These are phyloP conservation scores for Viola odorata DNA, from an alignment of 345 rosid genomes.

Conservation along the genomic window DNA sequence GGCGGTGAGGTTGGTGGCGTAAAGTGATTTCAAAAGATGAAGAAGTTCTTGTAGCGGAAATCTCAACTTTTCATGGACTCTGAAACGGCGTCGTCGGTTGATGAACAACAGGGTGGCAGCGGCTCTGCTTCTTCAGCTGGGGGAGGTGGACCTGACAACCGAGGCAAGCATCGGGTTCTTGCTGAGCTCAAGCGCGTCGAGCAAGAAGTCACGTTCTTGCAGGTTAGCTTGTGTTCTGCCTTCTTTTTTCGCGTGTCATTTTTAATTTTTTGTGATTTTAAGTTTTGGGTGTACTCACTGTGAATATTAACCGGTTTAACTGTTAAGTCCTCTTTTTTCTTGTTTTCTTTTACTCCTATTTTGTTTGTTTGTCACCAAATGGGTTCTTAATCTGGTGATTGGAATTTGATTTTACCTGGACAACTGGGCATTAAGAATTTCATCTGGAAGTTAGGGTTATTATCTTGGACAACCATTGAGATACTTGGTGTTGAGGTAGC, in stretches of 20 bases:
- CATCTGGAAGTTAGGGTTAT: too few species aligned
- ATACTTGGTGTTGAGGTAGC: too few species aligned
- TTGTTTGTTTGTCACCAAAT: too few species aligned
- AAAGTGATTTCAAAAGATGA: neutral
- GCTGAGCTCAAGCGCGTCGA: slow-evolving; percentile 72
- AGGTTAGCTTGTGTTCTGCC: slow-evolving; percentile 33
- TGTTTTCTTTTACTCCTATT: too few species aligned
- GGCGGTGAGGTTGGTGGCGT: neutral
- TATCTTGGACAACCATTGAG: too few species aligned
- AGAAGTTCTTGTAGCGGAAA: neutral
- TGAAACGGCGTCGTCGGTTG: slow-evolving; percentile 37
- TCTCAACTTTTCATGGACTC: slow-evolving; percentile 23
- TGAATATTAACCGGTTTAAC: too few species aligned
- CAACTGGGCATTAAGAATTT: too few species aligned
- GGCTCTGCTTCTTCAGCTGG: slow-evolving; percentile 8
- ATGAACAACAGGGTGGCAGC: slow-evolving; percentile 21
- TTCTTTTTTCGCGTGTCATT: neutral
- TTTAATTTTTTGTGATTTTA: neutral
- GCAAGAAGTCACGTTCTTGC: slow-evolving; percentile 53
- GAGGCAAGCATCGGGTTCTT: slow-evolving; percentile 69
- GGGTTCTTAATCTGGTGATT: too few species aligned
- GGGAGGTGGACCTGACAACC: slow-evolving; percentile 35
- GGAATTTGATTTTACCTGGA: too few species aligned
- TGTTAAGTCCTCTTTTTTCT: too few species aligned
- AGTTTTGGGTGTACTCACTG: too few species aligned